A percentile compares a stretch with the other conserved stretches of the same genome.
Evolutionary conservation across 805 yeast genomes (phyloP).

Genomic region (Metschnikowia koreensis): DNA sequence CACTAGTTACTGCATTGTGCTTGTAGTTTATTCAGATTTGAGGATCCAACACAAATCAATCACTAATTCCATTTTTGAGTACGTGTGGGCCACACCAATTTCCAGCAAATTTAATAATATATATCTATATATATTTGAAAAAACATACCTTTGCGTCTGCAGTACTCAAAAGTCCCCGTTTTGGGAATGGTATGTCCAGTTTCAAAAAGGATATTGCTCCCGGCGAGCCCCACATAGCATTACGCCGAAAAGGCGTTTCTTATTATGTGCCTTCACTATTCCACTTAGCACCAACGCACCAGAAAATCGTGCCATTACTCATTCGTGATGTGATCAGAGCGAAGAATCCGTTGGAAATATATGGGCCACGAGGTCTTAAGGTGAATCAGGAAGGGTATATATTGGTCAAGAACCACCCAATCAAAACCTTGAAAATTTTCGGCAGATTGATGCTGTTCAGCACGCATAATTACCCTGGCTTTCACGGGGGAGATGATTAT

Average conservation of each 20-base stretch:
- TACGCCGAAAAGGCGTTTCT: slow-evolving; percentile 21
- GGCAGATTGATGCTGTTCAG: slow-evolving; percentile 27
- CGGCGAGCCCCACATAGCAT: slow-evolving; percentile 32
- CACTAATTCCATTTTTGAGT: no score
- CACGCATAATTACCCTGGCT: slow-evolving; percentile 1
- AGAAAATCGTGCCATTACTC: slow-evolving; percentile 24
- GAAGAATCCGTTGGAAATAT: slow-evolving; percentile 12
- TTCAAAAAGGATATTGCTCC: slow-evolving; percentile 31
- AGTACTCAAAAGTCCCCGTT: not conserved
- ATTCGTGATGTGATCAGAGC: slow-evolving; percentile 29
- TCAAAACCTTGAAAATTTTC: slow-evolving; percentile 21
- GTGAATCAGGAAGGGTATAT: slow-evolving; percentile 13
- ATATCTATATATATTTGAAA: no score
- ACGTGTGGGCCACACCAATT: no score
- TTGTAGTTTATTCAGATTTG: no score
- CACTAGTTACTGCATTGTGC: no score
- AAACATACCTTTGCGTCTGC: not conserved
- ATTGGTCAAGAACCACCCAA: slow-evolving; percentile 36
- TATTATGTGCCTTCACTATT: slow-evolving; percentile 38
- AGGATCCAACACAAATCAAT: no score
- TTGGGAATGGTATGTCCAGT: slow-evolving; percentile 8
- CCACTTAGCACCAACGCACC: slow-evolving; percentile 29
- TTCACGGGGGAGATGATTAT: slow-evolving; percentile 1
- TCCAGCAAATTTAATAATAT: no score
- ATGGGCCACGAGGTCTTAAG: slow-evolving; percentile 18